Conservation (phyloP, 345 rosid species). For the Pistacia atlantica region DNA sequence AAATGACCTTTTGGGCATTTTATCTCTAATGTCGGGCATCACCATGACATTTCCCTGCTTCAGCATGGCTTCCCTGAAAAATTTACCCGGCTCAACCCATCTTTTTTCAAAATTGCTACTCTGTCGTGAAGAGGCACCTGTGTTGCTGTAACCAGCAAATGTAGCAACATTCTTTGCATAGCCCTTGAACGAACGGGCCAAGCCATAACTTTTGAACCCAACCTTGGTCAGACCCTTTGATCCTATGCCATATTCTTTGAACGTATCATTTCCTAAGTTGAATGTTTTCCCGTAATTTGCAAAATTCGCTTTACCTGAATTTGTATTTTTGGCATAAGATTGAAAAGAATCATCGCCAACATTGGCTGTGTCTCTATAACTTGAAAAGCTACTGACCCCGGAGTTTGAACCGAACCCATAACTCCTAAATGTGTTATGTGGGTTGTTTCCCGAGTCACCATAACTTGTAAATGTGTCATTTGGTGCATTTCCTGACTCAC, state of each 20-base stretch:
- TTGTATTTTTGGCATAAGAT: slow-evolving; percentile 50
- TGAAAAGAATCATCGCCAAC: slow-evolving; percentile 52
- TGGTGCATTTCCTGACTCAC: slow-evolving; percentile 47
- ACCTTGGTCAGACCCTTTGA: slow-evolving; percentile 34
- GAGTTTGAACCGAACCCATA: slow-evolving; percentile 41
- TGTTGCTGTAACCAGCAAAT: slow-evolving; percentile 45
- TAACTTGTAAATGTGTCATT: slow-evolving; percentile 54
- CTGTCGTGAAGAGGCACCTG: neutral
- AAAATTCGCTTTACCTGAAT: slow-evolving; percentile 43
- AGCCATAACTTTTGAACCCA: slow-evolving; percentile 47
- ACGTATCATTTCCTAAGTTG: slow-evolving; percentile 47
- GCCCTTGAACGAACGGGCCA: slow-evolving; percentile 41
- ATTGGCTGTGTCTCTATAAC: slow-evolving; percentile 45
- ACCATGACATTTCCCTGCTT: slow-evolving; percentile 51
- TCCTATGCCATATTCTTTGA: slow-evolving; percentile 56
- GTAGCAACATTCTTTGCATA: slow-evolving; percentile 47
- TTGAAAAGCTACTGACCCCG: slow-evolving; percentile 35
- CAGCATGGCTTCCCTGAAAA: slow-evolving; percentile 59
- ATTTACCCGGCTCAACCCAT: slow-evolving; percentile 68
- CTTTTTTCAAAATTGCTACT: slow-evolving; percentile 25
- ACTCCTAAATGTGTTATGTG: slow-evolving; percentile 47
- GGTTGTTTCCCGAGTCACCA: slow-evolving; percentile 58
- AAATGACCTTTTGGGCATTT: slow-evolving; percentile 76
- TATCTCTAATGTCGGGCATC: slow-evolving; percentile 72
- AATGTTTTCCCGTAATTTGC: slow-evolving; percentile 53